Evolutionary conservation across 257 asterid species (phyloP).

Genomic region (Asclepias syriaca): DNA sequence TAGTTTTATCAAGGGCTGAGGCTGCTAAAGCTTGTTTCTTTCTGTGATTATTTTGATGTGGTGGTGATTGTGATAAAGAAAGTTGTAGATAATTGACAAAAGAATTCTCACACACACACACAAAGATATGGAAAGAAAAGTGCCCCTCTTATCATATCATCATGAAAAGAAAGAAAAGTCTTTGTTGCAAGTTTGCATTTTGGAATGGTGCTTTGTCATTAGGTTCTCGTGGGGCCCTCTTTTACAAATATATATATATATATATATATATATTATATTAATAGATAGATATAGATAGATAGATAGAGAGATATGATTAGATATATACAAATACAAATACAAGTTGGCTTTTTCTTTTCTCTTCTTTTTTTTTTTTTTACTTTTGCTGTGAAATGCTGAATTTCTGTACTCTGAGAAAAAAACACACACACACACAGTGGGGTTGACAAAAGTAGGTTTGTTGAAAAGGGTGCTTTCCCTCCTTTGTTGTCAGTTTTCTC

Average conservation of each 20-base stretch:
- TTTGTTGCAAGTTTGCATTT: conserved; percentile 1
- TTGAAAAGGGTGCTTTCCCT: conserved; percentile 18
- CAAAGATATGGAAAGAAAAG: not conserved
- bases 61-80: not conserved
- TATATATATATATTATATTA: too few relatives aligned
- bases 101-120: not conserved
- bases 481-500: conserved; percentile 17
- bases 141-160: not conserved
- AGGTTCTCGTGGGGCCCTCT: conserved; percentile 12
- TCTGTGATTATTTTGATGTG: not conserved
- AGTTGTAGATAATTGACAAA: not conserved
- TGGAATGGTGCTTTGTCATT: conserved; percentile 22
- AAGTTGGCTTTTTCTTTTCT: not conserved
- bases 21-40: conserved; percentile 4
- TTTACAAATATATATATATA: not conserved
- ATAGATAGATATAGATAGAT: too few relatives aligned
- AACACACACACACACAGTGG: not conserved
- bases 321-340: not conserved
- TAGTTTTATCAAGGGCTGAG: not conserved
- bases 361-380: too few relatives aligned
- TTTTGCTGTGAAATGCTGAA: not conserved
- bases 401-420: not conserved
- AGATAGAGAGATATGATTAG: too few relatives aligned
- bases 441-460: conserved; percentile 19
- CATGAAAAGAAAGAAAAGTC: conserved; percentile 5